Evolutionary conservation across 805 yeast species (phyloP), one percentile per base, ranked within the genome.

Genomic region (Citeromyces matritensis): DNA sequence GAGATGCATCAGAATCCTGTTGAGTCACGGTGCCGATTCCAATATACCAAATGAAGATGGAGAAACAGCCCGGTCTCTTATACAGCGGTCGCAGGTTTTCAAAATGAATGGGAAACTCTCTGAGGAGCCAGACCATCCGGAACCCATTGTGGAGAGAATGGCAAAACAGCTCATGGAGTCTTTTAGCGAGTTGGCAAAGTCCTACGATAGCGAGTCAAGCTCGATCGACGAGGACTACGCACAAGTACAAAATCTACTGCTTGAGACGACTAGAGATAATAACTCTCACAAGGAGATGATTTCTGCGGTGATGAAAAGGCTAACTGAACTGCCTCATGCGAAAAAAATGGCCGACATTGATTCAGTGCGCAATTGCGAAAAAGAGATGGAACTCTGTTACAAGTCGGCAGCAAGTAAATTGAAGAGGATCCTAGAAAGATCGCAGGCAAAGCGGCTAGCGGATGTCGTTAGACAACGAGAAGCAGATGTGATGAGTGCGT

Each of bases 1-100:
- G 24, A 65, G 60, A 37, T 53, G 71, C 33, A 62, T 63, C 14
- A 52, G 60, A 34, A 52, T 58, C 9, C 48, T 69, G 19, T 51
- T 63, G 44, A 58, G 58, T 23, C 65, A 58, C 48, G 74, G 60
- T 41, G 78, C 69, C 6, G 54, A 65, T 44, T 69, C 61, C 42
- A 77, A 63, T 51, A 65, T 49, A 41, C 61, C 40, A 46, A 70
- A 54, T 56, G 67, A 37, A 49, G 63, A 35, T 50, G 65, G 47
- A 46, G 61, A 43, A 43, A 58, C 40, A 55, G 61, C 48, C 24
- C 62, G 17, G 17, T 17, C 21, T 7, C 21, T 17, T 5, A 17
- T 17, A 17, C 21, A 17, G 21, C 21, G 21, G 7, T 17, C 21
- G 21, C 21, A 17, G 21, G 6, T 17, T 17, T 17, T 17, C 21